Base-by-base conservation (phyloP, 2,329 filamentous ascomycete species). In the Pyrenophora graminea region DNA sequence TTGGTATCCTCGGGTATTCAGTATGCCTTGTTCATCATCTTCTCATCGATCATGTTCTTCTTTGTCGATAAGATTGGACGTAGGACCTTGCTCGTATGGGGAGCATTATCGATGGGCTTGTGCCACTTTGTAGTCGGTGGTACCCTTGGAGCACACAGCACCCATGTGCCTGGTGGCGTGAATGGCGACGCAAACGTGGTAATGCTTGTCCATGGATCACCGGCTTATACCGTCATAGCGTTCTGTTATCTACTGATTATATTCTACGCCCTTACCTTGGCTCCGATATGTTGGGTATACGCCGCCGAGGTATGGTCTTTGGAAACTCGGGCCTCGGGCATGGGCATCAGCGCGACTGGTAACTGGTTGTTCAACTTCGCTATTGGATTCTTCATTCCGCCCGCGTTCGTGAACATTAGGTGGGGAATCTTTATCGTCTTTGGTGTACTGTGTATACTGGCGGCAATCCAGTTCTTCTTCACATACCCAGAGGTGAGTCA, bases 51-150 rank as follows among this genome's bases (percentile, higher is more conserved):
- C 0, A 89, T 89, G 1, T 80, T 93, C 23, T 74, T 92, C 50
- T 92, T 79, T 75, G 82, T 92, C 62, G 89, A 94, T 60, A 79
- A 80, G 46, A 89, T 87, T 83, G 90, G 90, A 38, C 88, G 89
- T 56, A 88, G 88, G 38, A 77, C 77, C 1, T 83, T 86, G 3
- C 77, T 91, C 23, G 76, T 90, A 10, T 66, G 85, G 27, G 88
- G 87, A 39, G 82, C 86, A 3, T 74, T 81, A 23, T 73, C 88
- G 37, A 90, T 90, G 87, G 70, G 68, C 67, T 77, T 78, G 4
- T 86, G 81, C 56, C 75, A 79, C 54, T 78, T 79, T 51, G 70
- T 79, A 12, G 77, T 80, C 7, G 79, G 66, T n/a, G 67, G 84
- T 8, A 74, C 76, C 21, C 83, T 85, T 52, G 85, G 86, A 32